Conservation (phyloP, 192 early-diverging fungal species). For the Entomortierella parvispora region DNA sequence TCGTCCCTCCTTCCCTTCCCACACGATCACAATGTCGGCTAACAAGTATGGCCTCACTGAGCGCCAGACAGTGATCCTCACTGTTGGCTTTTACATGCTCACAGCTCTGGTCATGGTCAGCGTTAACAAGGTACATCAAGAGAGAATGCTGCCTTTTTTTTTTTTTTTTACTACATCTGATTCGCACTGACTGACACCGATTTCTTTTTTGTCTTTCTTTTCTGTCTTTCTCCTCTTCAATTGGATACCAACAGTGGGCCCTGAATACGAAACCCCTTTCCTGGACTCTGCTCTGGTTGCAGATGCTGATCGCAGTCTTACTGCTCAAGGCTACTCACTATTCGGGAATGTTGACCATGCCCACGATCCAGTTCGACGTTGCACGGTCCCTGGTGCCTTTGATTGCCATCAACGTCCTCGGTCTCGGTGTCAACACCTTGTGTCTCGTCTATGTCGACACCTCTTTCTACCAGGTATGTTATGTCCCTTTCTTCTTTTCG, state of each 20-base stretch:
- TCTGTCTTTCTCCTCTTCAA: too few relatives aligned
- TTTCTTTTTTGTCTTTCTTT: neutral
- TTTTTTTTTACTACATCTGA: neutral
- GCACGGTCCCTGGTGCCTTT: conserved; percentile 50
- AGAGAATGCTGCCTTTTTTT: neutral
- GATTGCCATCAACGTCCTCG: conserved; percentile 63
- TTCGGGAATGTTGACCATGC: conserved; percentile 52
- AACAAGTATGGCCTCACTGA: conserved; percentile 35
- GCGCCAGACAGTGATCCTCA: conserved; percentile 37
- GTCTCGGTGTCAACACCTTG: conserved; percentile 65
- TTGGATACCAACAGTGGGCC: conserved; percentile 58
- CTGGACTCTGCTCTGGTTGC: conserved; percentile 64
- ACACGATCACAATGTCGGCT: neutral
- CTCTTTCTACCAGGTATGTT: conserved; percentile 64
- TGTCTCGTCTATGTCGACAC: conserved; percentile 69
- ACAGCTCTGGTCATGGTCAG: conserved; percentile 57
- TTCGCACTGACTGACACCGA: neutral
- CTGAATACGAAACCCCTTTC: conserved; percentile 60
- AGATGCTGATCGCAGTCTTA: conserved; percentile 63
- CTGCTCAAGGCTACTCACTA: conserved; percentile 40
- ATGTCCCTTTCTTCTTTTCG: neutral
- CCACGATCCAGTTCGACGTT: conserved; percentile 33
- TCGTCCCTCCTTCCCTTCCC: neutral
- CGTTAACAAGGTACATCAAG: conserved; percentile 54
- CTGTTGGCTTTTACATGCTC: conserved; percentile 55